Conservation (phyloP, 805 yeast genomes). For the Torulaspora maleeae region DNA sequence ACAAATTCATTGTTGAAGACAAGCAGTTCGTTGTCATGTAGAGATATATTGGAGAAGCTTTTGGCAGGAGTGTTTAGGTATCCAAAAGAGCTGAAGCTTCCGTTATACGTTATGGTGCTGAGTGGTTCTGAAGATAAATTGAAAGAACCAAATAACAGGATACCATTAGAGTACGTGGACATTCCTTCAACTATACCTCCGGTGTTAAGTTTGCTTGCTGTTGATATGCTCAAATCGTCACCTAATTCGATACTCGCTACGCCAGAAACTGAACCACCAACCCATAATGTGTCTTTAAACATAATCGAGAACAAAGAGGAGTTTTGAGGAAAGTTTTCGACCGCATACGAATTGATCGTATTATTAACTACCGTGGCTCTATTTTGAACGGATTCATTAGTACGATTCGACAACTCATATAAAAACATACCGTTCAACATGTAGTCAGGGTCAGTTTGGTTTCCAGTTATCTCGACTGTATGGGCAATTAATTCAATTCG, state of each 20-base stretch:
- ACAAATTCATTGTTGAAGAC: constrained; percentile 26
- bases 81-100: constrained; percentile 18
- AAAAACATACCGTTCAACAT: constrained; percentile 76
- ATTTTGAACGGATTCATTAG: constrained; percentile 31
- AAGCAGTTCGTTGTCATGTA: constrained; percentile 19
- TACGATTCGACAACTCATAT: constrained; percentile 66
- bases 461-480: constrained; percentile 39
- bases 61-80: constrained; percentile 6
- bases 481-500: constrained; percentile 50
- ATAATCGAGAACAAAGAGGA: constrained; percentile 27
- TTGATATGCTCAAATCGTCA: constrained; percentile 18
- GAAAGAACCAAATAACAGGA: constrained; percentile 33
- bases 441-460: constrained; percentile 35
- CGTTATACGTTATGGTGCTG: constrained; percentile 22
- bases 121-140: constrained; percentile 12
- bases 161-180: constrained; percentile 31
- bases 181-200: constrained; percentile 23
- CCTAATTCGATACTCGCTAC: constrained; percentile 36
- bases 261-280: constrained; percentile 44
- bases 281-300: constrained; percentile 44
- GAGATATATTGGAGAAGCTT: constrained; percentile 21
- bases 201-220: constrained; percentile 10
- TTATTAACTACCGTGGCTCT: constrained; percentile 43
- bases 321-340: constrained; percentile 28
- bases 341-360: constrained; percentile 40